Base-by-base conservation (phyloP, 1,284 basidiomycete genomes). In the Ustilago lituana region DNA sequence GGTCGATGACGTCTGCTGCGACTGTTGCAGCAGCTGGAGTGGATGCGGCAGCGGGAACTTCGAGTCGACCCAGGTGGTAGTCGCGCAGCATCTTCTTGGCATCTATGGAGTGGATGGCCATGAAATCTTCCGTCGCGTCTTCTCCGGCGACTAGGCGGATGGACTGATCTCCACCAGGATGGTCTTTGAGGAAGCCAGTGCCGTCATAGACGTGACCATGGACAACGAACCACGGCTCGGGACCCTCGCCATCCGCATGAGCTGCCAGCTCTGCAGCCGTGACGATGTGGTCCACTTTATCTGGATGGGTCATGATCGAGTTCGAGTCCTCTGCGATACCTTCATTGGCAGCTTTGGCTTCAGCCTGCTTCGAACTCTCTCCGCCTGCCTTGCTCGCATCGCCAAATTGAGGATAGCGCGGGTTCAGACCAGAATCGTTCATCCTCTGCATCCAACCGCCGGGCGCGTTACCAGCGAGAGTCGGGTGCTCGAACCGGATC, bases 401-500 rank as follows among this genome's bases (percentile, higher is more conserved):
- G 55, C 62, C 63, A 20, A 71, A 71, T 1, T 66, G 45, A 0
- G 87, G 87, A 19, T 83, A 83, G 12, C 84, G 76, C 8, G 86
- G 82, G 65, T 88, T 85, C 15, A 80, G 51, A 0, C 87, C 87
- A 17, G 82, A 76, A 14, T 83, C 80, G 74, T 88, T 87, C 73
- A 88, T 80, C 23, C 87, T 83, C 82, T 86, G 83, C 88, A 89
- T 89, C 88, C 88, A 89, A 3, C 88, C 88, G 8, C 86, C 86
- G n/a, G 84, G 65, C 22, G 83, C 81, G 11, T 79, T 83, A 4
- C 87, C 88, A 1, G 85, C 86, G 52, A 86, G 78, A 1, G 89
- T 87, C 1, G 88, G 88, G 70, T 89, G 88, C 76, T 89, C 88
- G 73, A 89, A 89, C 3, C 78, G 81, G 12, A 89, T 72, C 41